phyloP scores from a whole-genome alignment of 495 filamentous ascomycete species.

The Cenococcum geophilum region DNA sequence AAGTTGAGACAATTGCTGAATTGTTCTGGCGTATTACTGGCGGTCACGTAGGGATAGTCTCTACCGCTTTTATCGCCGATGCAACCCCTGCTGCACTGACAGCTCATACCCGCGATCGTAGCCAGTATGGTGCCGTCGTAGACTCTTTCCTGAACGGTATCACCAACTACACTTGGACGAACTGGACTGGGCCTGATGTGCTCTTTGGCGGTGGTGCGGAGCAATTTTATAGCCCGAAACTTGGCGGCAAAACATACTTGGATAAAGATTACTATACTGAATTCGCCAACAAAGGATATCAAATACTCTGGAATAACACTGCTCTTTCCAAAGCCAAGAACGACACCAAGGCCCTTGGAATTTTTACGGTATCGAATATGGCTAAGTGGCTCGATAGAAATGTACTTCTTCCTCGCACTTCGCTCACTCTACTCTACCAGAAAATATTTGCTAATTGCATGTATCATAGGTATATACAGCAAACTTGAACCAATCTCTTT shows the following conservation, averaged over 20 bases:
- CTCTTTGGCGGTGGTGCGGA: constrained; percentile 69
- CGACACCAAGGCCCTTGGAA: constrained; percentile 55
- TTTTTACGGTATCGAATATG: constrained; percentile 61
- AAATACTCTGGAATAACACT: constrained; percentile 60
- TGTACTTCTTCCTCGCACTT: neutral
- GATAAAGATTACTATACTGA: constrained; percentile 61
- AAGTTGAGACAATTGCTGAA: constrained; percentile 71
- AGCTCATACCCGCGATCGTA: constrained; percentile 58
- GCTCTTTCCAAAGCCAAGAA: constrained; percentile 48
- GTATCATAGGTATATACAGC: constrained; percentile 52
- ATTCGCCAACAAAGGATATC: constrained; percentile 61
- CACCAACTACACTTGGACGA: constrained; percentile 60
- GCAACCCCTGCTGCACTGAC: constrained; percentile 65
- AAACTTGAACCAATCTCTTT: constrained; percentile 56
- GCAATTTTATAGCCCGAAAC: constrained; percentile 50
- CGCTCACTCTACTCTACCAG: neutral
- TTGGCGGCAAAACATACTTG: constrained; percentile 47
- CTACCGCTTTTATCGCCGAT: constrained; percentile 65
- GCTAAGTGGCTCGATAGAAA: constrained; percentile 67
- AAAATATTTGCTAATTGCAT: too few species aligned
- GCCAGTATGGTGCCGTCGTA: constrained; percentile 57
- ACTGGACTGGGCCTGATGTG: constrained; percentile 60
- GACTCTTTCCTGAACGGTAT: constrained; percentile 42
- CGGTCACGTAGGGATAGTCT: constrained; percentile 52
- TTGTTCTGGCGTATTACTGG: constrained; percentile 58